Evolutionary conservation across 306 rosid genomes (phyloP), one percentile per base, ranked within the genome.

Genomic region (Quercus robur): DNA sequence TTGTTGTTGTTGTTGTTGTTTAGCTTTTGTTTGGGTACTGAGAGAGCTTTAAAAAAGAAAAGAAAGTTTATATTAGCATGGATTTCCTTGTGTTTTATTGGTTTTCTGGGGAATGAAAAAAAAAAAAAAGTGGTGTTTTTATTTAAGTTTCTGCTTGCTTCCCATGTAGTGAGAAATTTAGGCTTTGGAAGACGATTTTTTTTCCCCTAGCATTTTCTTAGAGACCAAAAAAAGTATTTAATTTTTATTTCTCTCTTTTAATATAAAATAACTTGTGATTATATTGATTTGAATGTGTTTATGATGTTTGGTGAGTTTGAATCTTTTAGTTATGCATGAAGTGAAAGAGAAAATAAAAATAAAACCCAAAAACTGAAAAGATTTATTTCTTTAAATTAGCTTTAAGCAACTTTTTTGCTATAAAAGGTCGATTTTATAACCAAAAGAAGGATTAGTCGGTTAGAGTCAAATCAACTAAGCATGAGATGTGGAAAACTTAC

Each of bases 151-250:
- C 30, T 63, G 70, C 70, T 13, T 15, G 35, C 17, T 63, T 28
- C 20, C 70, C 38, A 63, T 28, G 30, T 5, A 28, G 30, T 63
- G 41, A 23, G 41, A 63, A 63, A 26, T 26, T 12, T 62, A 33
- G 38, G 19, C 2, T 62, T 26, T 33, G 6, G 38, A 8, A 5
- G 17, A 52, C 4, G 0, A 44, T 55, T 3, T 56, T 26, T 21
- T 25, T 20, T 6, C 57, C 44, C 30, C 56, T 70, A 19, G 64
- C 63, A 17, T 70, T 71, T 74, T 77, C 78, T 72, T 62, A 3
- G 71, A 33, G 26, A 54, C 56, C 78, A 64, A 77, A 72, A 78
- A 79, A 31, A 57, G 49, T 11, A 33, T 49, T 59, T 12, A 41
- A 26, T 55, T 61, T 49, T 57, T 10, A 13, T 58, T 28, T 30